A percentile compares a stretch with the other conserved stretches of the same genome.
Evolutionary conservation across 306 rosid genomes (phyloP).

Genomic region (Canavalia ensiformis): DNA sequence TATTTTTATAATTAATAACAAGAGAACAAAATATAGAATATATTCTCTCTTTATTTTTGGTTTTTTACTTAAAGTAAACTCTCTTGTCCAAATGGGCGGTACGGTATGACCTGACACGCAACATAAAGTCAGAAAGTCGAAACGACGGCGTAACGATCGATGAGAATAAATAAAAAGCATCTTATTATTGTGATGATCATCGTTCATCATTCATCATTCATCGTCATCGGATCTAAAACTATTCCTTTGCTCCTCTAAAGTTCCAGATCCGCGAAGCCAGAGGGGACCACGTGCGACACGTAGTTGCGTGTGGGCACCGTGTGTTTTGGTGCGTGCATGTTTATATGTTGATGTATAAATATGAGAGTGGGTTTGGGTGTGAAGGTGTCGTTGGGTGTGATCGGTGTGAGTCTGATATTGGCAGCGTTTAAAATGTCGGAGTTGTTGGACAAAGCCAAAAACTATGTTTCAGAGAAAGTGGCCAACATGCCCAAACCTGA

Average conservation of each 20-base stretch:
- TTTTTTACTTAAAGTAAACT: no score
- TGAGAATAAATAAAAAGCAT: no score
- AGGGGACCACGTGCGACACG: constrained; percentile 41
- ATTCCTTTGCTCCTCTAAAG: not conserved
- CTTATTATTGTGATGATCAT: no score
- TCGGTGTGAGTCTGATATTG: constrained; percentile 18
- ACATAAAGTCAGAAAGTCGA: no score
- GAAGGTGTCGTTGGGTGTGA: constrained; percentile 23
- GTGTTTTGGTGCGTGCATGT: not conserved
- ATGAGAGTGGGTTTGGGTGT: not conserved
- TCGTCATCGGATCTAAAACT: constrained; percentile 34
- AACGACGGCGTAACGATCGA: no score
- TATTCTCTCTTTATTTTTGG: no score
- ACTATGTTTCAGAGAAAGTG: constrained; percentile 60
- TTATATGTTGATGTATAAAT: not conserved
- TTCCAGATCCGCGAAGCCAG: constrained; percentile 19
- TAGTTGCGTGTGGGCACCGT: constrained; percentile 32
- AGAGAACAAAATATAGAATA: no score
- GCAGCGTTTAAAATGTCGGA: constrained; percentile 58
- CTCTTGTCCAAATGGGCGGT: no score
- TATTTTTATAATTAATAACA: no score
- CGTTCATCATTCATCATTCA: not conserved
- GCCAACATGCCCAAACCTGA: constrained; percentile 67
- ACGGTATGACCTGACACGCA: no score
- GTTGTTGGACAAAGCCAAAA: constrained; percentile 72